Base-by-base conservation (phyloP, 2,329 filamentous ascomycete genomes). In the Alternaria hordeiaustralica region DNA sequence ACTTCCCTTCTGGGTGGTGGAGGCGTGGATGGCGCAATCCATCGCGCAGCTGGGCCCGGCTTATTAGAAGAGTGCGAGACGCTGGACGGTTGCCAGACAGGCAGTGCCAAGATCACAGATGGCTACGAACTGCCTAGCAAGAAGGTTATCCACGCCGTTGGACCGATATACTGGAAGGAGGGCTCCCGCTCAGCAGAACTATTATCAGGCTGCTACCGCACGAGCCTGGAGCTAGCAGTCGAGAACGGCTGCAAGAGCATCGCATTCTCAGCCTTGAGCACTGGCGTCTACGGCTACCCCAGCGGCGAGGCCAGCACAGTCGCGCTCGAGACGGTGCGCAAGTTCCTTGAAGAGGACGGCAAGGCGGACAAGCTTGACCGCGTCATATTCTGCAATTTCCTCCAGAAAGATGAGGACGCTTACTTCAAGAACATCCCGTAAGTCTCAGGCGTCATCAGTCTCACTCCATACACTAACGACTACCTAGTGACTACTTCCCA, bases 241-340 rank as follows among this genome's bases (percentile, higher is more conserved):
- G 79, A 88, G 55, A 85, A 90, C 58, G 85, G 84, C 1, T 87
- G 92, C 72, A 87, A 85, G 75, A 92, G 87, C 49, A 85, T 98
- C 59, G 96, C 93, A 0, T 97, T 99, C 72, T 89, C 90, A 44
- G 90, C 89, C 20, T 86, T 98, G 63, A 97, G 94, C 75, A 97
- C 95, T 1, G 96, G 95, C 0, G 79, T 97, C 1, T 98, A 97
- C 76, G 93, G 93, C 1, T 98, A 96, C 76, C 95, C 95, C 0
- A 92, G 88, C 71, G 67, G 76, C 1, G 86, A 89, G 44, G 96
- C 95, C 1, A 93, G 93, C 0, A 78, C 84, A n/a, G 85, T 90
- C 10, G 96, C 93, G 2, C 85, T 91, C 56, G 82, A 86, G 30
- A 87, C 87, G 41, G 87, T 89, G 47, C 83, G 84, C 57, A 79